phyloP scores from a whole-genome alignment of 148 eudicot genomes.

The Rhododendron mucronatum region DNA sequence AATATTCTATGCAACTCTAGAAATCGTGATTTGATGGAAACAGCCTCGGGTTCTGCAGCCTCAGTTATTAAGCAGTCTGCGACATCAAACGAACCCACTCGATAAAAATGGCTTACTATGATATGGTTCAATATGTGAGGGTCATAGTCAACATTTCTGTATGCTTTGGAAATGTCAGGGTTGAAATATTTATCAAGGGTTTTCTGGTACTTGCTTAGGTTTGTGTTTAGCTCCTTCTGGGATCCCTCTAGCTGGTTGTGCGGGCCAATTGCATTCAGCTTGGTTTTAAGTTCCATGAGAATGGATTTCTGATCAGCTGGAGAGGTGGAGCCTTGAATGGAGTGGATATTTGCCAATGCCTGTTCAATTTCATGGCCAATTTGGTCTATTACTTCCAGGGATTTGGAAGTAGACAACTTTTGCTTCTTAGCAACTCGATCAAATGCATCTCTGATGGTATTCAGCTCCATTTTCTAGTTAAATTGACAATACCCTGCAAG shows the following conservation, averaged over 20 bases:
- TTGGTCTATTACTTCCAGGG: slow-evolving; percentile 40
- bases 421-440: slow-evolving; percentile 51
- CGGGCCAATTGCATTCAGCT: slow-evolving; percentile 28
- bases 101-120: slow-evolving; percentile 40
- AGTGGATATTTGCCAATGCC: slow-evolving; percentile 33
- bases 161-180: slow-evolving; percentile 45
- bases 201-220: slow-evolving; percentile 36
- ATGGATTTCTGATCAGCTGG: slow-evolving; percentile 27
- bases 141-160: slow-evolving; percentile 43
- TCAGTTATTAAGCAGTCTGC: slow-evolving; percentile 45
- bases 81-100: slow-evolving; percentile 43
- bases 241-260: slow-evolving; percentile 27
- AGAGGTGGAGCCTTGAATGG: slow-evolving; percentile 17
- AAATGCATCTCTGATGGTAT: slow-evolving; percentile 35
- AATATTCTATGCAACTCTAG: slow-evolving; percentile 42
- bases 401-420: slow-evolving; percentile 42
- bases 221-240: slow-evolving; percentile 37
- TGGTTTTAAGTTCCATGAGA: slow-evolving; percentile 33
- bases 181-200: slow-evolving; percentile 35
- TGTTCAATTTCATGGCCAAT: slow-evolving; percentile 39
- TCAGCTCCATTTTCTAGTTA: slow-evolving; percentile 39
- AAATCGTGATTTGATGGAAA: slow-evolving; percentile 32
- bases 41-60: slow-evolving; percentile 32
- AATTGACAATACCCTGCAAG: slow-evolving; percentile 14
- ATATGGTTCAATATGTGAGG: slow-evolving; percentile 36